Evolutionary conservation across 23 red algal genomes (phyloP).

Genomic region (Gracilaria caudata): DNA sequence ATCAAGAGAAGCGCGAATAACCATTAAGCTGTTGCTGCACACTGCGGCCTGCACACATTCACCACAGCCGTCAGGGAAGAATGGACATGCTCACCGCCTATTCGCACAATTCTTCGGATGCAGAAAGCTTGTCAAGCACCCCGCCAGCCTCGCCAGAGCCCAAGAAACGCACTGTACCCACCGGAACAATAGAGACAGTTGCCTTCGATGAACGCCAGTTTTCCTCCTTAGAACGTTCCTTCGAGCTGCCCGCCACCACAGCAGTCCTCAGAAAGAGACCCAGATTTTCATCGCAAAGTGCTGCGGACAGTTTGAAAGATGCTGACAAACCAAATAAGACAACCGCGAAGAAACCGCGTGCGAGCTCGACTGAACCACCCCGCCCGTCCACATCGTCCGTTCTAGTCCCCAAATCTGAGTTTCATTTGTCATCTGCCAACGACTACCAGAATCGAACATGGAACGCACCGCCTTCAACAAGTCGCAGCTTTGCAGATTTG

Average conservation of each 20-base stretch:
- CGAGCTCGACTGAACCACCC: neutral
- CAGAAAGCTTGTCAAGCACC: neutral
- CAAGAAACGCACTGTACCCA: slow-evolving; percentile 4
- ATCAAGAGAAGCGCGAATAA: too few species aligned
- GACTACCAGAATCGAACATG: slow-evolving; percentile 54
- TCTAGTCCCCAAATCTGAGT: slow-evolving; percentile 42
- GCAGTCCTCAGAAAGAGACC: slow-evolving; percentile 1
- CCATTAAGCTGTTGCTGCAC: too few species aligned
- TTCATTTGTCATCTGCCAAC: slow-evolving; percentile 20
- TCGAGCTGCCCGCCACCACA: neutral
- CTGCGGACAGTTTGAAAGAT: neutral
- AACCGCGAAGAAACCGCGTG: neutral
- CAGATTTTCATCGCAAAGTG: neutral
- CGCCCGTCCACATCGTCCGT: neutral
- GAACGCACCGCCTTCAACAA: slow-evolving; percentile 15
- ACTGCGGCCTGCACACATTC: too few species aligned
- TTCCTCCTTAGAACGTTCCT: slow-evolving; percentile 28
- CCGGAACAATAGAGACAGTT: slow-evolving; percentile 23
- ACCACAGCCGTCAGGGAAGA: neutral
- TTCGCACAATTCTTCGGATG: slow-evolving; percentile 15
- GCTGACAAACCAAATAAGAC: neutral
- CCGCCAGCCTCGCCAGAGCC: neutral
- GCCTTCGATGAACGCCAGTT: slow-evolving; percentile 12
- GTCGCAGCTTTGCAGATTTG: slow-evolving; percentile 47
- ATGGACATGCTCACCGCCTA: slow-evolving; percentile 38